Conservation (phyloP, 495 filamentous ascomycete species). For the Hypoxylon intermedium region DNA sequence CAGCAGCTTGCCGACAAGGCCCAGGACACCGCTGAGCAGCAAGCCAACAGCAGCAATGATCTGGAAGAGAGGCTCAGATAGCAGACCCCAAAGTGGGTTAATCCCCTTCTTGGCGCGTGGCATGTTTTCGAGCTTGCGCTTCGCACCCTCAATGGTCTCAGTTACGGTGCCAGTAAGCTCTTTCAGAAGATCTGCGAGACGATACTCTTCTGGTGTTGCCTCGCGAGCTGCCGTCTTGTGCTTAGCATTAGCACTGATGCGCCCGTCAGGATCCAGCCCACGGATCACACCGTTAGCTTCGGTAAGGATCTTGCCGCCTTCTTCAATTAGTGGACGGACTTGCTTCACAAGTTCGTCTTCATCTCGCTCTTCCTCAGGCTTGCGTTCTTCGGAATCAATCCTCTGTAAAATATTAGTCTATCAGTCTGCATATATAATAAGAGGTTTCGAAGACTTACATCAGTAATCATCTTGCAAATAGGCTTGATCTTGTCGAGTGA, state of each 20-base stretch:
- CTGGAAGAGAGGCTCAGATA: conserved; percentile 88
- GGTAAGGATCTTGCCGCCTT: conserved; percentile 78
- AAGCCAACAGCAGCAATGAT: conserved; percentile 91
- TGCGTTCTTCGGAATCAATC: conserved; percentile 81
- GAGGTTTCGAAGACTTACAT: conserved; percentile 62
- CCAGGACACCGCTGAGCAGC: conserved; percentile 80
- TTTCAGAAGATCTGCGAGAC: conserved; percentile 82
- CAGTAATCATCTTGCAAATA: conserved; percentile 84
- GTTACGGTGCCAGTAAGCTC: conserved; percentile 68
- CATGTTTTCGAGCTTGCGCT: conserved; percentile 86
- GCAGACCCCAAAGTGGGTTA: conserved; percentile 83
- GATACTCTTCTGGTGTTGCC: conserved; percentile 85
- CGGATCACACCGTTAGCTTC: conserved; percentile 92
- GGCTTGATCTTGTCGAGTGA: conserved; percentile 84
- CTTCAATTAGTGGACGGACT: conserved; percentile 86
- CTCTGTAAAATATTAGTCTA: conserved; percentile 53
- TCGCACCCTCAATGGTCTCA: conserved; percentile 84
- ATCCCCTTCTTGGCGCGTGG: conserved; percentile 93
- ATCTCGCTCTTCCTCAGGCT: conserved; percentile 88
- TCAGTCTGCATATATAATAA: conserved; percentile 1
- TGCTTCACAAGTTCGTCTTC: conserved; percentile 86
- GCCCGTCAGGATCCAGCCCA: conserved; percentile 87
- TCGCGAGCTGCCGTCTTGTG: conserved; percentile 80
- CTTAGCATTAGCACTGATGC: conserved; percentile 85
- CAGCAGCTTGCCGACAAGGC: conserved; percentile 75